These are phyloP conservation scores for Thalassiosira oceanica DNA, from an alignment of 352 stramenopile species.

Conservation along the genomic window DNA sequence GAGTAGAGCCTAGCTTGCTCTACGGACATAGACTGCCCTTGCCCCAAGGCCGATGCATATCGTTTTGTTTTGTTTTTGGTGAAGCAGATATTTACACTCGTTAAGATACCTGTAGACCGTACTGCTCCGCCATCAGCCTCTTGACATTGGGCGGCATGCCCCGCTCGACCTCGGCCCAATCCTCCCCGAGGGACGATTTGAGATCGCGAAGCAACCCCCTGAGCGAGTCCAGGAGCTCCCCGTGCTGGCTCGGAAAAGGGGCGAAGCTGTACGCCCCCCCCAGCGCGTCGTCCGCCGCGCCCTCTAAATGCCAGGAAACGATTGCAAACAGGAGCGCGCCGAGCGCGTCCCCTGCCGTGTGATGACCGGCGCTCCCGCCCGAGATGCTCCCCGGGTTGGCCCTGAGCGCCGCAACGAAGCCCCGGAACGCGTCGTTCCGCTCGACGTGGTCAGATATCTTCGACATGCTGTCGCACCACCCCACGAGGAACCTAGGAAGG, in stretches of 20 bases:
- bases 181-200: conserved; percentile 23
- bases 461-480: conserved; percentile 72
- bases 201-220: conserved; percentile 37
- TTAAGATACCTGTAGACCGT: no score
- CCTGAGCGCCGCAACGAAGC: conserved; percentile 65
- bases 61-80: no score
- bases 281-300: conserved; percentile 22
- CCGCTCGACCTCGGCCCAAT: conserved; percentile 27
- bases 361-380: no score
- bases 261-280: conserved; percentile 21
- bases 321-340: conserved; percentile 70
- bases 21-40: no score
- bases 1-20: no score
- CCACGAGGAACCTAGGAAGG: conserved; percentile 65
- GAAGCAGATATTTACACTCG: no score
- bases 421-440: conserved; percentile 68
- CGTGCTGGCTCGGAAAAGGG: conserved; percentile 25
- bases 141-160: conserved; percentile 39
- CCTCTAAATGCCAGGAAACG: conserved; percentile 71
- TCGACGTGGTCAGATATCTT: conserved; percentile 65
- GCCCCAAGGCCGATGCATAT: no score
- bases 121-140: conserved; percentile 38
- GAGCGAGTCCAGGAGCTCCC: conserved; percentile 26
- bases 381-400: conserved; percentile 71
- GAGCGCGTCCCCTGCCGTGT: conserved; percentile 53